Evolutionary conservation across 1,284 basidiomycete species (phyloP).

Genomic region (Ustilago nuda): DNA sequence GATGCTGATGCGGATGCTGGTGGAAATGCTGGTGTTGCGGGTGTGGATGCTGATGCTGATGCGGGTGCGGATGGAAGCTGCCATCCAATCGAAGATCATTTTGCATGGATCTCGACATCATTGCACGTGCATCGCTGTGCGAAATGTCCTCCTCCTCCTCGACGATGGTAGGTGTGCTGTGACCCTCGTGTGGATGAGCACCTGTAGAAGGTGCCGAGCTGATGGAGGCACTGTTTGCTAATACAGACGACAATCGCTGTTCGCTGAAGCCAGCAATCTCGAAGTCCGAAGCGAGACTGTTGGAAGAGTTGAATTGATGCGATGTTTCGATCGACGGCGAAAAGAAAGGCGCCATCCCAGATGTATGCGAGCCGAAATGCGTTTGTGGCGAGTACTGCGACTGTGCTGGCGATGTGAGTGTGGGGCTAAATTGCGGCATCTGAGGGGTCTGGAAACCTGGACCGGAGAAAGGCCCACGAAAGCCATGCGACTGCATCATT

Average conservation of each 20-base stretch:
- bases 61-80: constrained; percentile 28
- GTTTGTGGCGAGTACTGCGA: constrained; percentile 52
- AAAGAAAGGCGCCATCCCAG: constrained; percentile 39
- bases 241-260: constrained; percentile 53
- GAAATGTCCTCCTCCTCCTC: constrained; percentile 58
- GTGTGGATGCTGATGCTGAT: constrained; percentile 11
- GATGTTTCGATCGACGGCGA: constrained; percentile 36
- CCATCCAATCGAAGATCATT: constrained; percentile 21
- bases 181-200: constrained; percentile 43
- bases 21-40: constrained; percentile 5
- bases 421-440: constrained; percentile 48
- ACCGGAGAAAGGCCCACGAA: constrained; percentile 32
- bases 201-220: constrained; percentile 24
- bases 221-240: constrained; percentile 54
- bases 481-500: constrained; percentile 29
- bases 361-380: constrained; percentile 36
- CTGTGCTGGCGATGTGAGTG: constrained; percentile 44
- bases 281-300: constrained; percentile 29
- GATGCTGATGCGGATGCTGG: constrained; percentile 19
- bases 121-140: constrained; percentile 10
- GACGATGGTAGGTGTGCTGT: constrained; percentile 62
- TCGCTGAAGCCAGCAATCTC: constrained; percentile 54
- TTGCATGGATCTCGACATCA: constrained; percentile 20
- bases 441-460: constrained; percentile 47
- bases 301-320: constrained; percentile 32